phyloP scores from a whole-genome alignment of 202 grass and related monocot species.

The Tripidium arundinaceum region DNA sequence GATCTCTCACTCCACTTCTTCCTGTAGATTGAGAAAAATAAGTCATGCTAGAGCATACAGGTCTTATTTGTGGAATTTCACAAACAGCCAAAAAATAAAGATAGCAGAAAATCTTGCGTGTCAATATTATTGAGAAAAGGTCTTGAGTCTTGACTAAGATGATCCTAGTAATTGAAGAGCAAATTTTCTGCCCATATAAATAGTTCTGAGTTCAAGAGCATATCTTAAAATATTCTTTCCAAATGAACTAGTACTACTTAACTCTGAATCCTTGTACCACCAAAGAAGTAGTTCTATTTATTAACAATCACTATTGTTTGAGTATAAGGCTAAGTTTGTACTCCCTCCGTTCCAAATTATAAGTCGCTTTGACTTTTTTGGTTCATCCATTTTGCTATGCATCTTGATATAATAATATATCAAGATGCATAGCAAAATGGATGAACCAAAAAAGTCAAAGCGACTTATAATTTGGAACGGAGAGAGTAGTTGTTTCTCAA shows the following conservation, averaged over 20 bases:
- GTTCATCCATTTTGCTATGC: too few species aligned
- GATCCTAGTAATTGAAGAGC: not conserved
- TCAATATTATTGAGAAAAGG: not conserved
- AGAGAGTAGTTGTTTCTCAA: not conserved
- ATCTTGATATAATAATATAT: too few species aligned
- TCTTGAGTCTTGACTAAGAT: not conserved
- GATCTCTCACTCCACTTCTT: not conserved
- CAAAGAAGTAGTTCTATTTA: too few species aligned
- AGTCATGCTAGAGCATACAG: not conserved
- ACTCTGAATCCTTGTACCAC: not conserved
- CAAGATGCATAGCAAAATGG: too few species aligned
- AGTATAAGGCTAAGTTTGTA: not conserved
- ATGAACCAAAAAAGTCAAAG: too few species aligned
- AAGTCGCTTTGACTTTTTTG: too few species aligned
- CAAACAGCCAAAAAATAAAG: not conserved
- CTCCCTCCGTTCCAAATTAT: too few species aligned
- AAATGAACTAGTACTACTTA: not conserved
- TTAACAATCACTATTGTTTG: not conserved
- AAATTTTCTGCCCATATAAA: not conserved
- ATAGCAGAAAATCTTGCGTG: not conserved
- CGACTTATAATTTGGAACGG: too few species aligned
- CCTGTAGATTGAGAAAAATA: not conserved
- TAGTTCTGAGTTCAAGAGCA: not conserved
- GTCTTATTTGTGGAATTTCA: not conserved
- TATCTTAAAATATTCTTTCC: not conserved